A percentile compares a stretch with the other conserved stretches of the same genome.
Conservation (phyloP, 192 early-diverging fungal genomes). For the Coemansia sp. region DNA sequence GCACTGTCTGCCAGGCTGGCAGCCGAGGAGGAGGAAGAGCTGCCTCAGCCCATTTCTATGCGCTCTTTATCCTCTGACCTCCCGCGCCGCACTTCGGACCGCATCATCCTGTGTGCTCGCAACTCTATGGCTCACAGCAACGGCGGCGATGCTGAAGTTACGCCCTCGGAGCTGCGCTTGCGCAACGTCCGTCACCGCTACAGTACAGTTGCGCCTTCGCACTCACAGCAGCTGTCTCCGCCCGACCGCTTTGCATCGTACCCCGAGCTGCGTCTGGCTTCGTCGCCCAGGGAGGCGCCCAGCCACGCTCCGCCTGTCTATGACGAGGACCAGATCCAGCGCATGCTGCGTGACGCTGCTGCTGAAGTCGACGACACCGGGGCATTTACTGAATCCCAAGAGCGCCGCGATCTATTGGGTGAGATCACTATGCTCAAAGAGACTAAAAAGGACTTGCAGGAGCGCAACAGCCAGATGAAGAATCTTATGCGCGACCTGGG, state of each 20-base stretch:
- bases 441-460: slow-evolving; percentile 39
- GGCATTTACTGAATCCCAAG: slow-evolving; percentile 5
- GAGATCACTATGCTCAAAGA: slow-evolving; percentile 25
- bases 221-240: not conserved
- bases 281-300: slow-evolving; percentile 12
- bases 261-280: slow-evolving; percentile 43
- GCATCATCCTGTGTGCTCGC: slow-evolving; percentile 40
- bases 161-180: slow-evolving; percentile 6
- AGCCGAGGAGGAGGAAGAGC: slow-evolving; percentile 3
- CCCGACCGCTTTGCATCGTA: slow-evolving; percentile 49
- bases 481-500: slow-evolving; percentile 45
- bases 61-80: slow-evolving; percentile 20
- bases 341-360: slow-evolving; percentile 35
- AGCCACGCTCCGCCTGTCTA: slow-evolving; percentile 22
- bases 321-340: slow-evolving; percentile 37
- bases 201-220: slow-evolving; percentile 21
- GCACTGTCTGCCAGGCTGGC: slow-evolving; percentile 15
- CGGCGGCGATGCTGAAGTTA: not conserved
- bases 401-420: slow-evolving; percentile 12
- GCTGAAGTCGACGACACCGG: slow-evolving; percentile 27
- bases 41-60: not conserved
- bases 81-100: slow-evolving; percentile 29
- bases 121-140: slow-evolving; percentile 14
- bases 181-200: slow-evolving; percentile 29
- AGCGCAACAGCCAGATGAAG: slow-evolving; percentile 48